Conservation (phyloP, 352 stramenopile species). For the Blastocystis sp. region DNA sequence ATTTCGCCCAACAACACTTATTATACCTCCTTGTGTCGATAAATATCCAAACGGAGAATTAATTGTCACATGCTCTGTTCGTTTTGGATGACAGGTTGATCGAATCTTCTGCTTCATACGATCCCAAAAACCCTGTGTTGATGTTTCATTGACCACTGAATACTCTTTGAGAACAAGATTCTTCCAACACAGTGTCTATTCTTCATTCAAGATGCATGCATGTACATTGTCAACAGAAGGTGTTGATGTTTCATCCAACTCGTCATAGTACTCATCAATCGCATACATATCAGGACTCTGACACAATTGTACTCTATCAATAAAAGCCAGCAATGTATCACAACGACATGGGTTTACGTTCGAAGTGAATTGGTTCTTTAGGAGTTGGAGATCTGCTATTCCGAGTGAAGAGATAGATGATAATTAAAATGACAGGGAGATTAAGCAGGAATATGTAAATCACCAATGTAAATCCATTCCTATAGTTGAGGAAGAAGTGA, state of each 20-base stretch:
- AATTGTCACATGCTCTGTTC: background rate
- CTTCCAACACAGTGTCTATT: background rate
- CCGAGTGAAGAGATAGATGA: slow-evolving; percentile 33
- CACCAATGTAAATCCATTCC: background rate
- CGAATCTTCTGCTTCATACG: background rate
- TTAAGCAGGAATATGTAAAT: slow-evolving; percentile 26
- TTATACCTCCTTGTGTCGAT: background rate
- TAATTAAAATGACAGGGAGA: slow-evolving; percentile 5
- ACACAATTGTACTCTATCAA: background rate
- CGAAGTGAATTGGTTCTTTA: slow-evolving; percentile 21
- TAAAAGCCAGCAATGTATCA: background rate
- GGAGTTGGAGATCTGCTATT: background rate
- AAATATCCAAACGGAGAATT: slow-evolving; percentile 4
- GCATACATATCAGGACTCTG: slow-evolving; percentile 8
- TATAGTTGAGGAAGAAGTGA: background rate
- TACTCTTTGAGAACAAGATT: background rate
- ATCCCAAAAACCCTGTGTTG: background rate
- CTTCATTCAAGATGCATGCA: background rate
- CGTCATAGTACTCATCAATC: slow-evolving; percentile 45
- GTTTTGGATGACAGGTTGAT: background rate
- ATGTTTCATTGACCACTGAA: background rate
- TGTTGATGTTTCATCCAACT: background rate
- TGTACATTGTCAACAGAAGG: background rate
- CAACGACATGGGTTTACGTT: slow-evolving; percentile 43
- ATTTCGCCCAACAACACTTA: slow-evolving; percentile 1